These are phyloP conservation scores for Mycena venus DNA, from an alignment of 768 basidiomycete genomes.

Conservation along the genomic window DNA sequence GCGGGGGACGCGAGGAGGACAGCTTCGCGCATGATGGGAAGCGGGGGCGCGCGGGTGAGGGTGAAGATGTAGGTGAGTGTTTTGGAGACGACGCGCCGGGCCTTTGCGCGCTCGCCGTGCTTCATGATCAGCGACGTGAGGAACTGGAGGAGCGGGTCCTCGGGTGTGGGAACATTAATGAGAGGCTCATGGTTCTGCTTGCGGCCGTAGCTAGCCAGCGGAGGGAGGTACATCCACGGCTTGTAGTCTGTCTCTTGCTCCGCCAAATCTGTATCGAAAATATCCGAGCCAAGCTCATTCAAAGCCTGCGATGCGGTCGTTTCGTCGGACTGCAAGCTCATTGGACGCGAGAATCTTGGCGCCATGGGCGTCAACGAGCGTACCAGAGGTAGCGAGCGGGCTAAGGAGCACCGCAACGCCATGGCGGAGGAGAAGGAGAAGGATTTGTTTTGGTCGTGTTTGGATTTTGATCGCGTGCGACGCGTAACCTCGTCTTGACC, in stretches of 20 bases:
- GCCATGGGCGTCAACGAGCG: neutral
- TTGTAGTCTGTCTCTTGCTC: neutral
- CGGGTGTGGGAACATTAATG: conserved; percentile 77
- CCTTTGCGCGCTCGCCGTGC: conserved; percentile 75
- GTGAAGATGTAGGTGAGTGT: conserved; percentile 81
- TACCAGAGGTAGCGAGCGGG: neutral
- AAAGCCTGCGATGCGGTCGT: conserved; percentile 28
- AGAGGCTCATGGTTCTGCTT: conserved; percentile 31
- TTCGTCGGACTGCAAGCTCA: neutral
- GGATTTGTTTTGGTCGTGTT: neutral
- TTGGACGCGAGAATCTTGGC: neutral
- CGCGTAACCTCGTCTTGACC: conserved; percentile 24
- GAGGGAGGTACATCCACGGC: conserved; percentile 20
- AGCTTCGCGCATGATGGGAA: conserved; percentile 84
- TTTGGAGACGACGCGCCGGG: conserved; percentile 66
- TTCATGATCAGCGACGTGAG: conserved; percentile 72
- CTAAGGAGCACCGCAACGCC: neutral
- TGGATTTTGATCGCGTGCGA: no score
- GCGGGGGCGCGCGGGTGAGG: conserved; percentile 81
- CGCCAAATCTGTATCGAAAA: neutral
- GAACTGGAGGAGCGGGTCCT: conserved; percentile 81
- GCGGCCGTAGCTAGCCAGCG: conserved; percentile 10
- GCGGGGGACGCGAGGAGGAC: conserved; percentile 78
- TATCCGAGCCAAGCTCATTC: conserved; percentile 28
- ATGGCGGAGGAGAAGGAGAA: neutral